These are phyloP conservation scores for Pichia manshurica DNA, from an alignment of 805 yeast species.

Conservation along the genomic window DNA sequence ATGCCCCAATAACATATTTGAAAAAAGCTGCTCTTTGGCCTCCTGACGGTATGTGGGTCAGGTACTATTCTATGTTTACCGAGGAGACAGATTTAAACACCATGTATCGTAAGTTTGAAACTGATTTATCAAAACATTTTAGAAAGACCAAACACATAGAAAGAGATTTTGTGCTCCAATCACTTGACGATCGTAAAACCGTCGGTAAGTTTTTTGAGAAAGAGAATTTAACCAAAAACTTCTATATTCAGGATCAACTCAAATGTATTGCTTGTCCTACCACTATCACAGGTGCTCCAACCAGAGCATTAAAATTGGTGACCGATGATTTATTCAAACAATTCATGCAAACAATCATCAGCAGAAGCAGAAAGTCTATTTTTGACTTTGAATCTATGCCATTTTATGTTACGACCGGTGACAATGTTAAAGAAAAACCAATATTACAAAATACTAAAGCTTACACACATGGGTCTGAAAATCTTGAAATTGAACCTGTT, in stretches of 20 bases:
- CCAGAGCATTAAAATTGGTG: constrained; percentile 21
- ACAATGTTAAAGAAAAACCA: constrained; percentile 10
- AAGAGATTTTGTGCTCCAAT: constrained; percentile 25
- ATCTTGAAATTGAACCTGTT: constrained; percentile 25
- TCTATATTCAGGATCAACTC: constrained; percentile 30
- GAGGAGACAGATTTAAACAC: constrained; percentile 40
- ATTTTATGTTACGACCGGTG: constrained; percentile 25
- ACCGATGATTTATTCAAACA: constrained; percentile 37
- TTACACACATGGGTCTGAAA: constrained; percentile 10
- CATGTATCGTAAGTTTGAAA: constrained; percentile 44
- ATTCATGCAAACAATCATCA: constrained; percentile 52
- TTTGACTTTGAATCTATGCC: constrained; percentile 41
- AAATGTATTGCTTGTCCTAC: constrained; percentile 34
- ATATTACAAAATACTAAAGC: constrained; percentile 13
- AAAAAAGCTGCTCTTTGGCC: constrained; percentile 75
- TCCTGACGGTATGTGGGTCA: constrained; percentile 61
- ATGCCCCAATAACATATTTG: constrained; percentile 46
- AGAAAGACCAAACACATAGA: constrained; percentile 13
- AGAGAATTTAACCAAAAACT: constrained; percentile 19
- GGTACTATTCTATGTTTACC: constrained; percentile 57
- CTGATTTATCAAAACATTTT: constrained; percentile 29
- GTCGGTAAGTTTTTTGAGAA: constrained; percentile 25
- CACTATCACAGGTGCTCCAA: constrained; percentile 21
- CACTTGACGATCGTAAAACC: constrained; percentile 23
- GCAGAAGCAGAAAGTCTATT: constrained; percentile 47